Conservation (phyloP, 345 rosid species). For the Rhodamnia rubescens region DNA sequence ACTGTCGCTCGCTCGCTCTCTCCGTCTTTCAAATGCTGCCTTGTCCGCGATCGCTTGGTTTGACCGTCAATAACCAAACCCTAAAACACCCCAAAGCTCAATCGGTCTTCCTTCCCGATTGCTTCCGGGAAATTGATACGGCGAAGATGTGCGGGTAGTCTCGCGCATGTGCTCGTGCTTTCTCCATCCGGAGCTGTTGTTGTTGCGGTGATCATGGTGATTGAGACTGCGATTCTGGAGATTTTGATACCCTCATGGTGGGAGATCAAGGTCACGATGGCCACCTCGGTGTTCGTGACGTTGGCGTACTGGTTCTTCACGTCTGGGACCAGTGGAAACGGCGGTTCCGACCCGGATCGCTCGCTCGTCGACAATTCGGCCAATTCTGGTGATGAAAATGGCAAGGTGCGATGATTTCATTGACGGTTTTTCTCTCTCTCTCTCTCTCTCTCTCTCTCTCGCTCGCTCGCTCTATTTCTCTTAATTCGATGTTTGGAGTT, state of each 20-base stretch:
- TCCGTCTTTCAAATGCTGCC: background rate
- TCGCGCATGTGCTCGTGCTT: background rate
- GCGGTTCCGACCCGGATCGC: slow-evolving; percentile 29
- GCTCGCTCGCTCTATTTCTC: background rate
- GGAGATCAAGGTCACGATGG: slow-evolving; percentile 73
- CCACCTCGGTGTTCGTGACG: slow-evolving; percentile 50
- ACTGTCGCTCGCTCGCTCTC: background rate
- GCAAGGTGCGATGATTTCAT: slow-evolving; percentile 39
- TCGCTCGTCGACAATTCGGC: slow-evolving; percentile 25
- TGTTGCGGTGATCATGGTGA: background rate
- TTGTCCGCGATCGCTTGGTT: background rate
- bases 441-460: background rate
- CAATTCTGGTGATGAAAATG: slow-evolving; percentile 30
- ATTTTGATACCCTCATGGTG: slow-evolving; percentile 73
- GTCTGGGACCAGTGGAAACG: slow-evolving; percentile 21
- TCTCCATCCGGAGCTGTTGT: background rate
- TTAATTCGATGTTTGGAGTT: background rate
- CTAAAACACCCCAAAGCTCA: background rate
- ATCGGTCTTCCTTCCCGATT: background rate
- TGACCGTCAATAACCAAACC: background rate
- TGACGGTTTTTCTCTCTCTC: background rate
- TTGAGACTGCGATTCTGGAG: slow-evolving; percentile 18
- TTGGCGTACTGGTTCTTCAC: slow-evolving; percentile 54
- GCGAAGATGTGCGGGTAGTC: background rate
- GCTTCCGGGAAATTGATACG: background rate